Conservation (phyloP, 2,329 filamentous ascomycete species). For the Penicillium sp. region DNA sequence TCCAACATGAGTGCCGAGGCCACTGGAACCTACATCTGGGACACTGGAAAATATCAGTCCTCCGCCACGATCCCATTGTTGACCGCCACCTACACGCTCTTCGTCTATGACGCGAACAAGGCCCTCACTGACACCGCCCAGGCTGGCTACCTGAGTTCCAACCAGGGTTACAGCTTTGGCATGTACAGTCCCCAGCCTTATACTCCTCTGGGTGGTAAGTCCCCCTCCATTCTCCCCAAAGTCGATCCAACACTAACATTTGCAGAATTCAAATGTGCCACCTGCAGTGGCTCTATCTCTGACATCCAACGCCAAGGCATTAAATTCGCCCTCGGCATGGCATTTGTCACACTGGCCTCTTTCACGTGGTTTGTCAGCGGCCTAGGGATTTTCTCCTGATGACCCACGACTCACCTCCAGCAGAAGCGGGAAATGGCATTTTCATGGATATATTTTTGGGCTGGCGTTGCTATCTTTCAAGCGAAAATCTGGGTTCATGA, state of each 20-base stretch:
- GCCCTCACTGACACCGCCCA: constrained; percentile 51
- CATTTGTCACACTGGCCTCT: constrained; percentile 55
- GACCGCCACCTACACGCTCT: constrained; percentile 61
- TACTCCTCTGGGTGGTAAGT: constrained; percentile 50
- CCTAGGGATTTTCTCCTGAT: constrained; percentile 36
- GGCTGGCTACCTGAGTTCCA: constrained; percentile 56
- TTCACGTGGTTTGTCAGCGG: constrained; percentile 54
- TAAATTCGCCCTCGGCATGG: constrained; percentile 56
- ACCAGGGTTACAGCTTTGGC: constrained; percentile 56
- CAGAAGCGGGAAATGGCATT: constrained; percentile 2
- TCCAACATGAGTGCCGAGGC: constrained; percentile 55
- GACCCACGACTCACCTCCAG: neutral
- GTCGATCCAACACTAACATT: constrained; percentile 12
- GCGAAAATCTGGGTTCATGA: constrained; percentile 27
- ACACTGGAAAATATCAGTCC: constrained; percentile 55
- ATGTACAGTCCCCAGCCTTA: constrained; percentile 60
- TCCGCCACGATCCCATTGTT: constrained; percentile 53
- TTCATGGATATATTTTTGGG: constrained; percentile 21
- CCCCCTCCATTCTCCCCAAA: neutral
- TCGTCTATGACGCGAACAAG: constrained; percentile 59
- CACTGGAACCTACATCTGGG: constrained; percentile 58
- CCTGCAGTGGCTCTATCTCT: constrained; percentile 55
- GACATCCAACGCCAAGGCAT: constrained; percentile 55
- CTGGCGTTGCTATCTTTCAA: constrained; percentile 6
- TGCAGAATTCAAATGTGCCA: constrained; percentile 55